Conservation (phyloP, 2,329 filamentous ascomycete genomes). For the Fragosphaeria purpurea region DNA sequence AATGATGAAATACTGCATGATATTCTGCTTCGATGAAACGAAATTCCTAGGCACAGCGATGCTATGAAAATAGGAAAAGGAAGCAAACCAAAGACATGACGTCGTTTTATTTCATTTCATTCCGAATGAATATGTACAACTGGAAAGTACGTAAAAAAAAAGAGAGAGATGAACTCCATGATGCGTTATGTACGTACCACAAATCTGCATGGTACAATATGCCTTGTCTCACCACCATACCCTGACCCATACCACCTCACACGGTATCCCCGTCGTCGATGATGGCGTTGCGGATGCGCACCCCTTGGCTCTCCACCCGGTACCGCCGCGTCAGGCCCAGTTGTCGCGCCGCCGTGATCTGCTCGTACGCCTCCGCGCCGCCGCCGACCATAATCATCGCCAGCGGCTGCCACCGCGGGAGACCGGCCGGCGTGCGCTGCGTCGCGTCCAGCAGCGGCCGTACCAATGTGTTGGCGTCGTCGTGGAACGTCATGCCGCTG, state of each 20-base stretch:
- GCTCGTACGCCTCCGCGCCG: slow-evolving; percentile 52
- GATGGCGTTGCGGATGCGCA: slow-evolving; percentile 69
- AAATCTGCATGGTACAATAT: too few relatives aligned
- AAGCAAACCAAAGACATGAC: too few relatives aligned
- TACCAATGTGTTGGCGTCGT: slow-evolving; percentile 23
- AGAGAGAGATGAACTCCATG: too few relatives aligned
- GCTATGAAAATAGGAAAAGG: too few relatives aligned
- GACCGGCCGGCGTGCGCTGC: slow-evolving; percentile 61
- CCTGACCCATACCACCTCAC: not conserved
- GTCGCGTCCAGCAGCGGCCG: slow-evolving; percentile 64
- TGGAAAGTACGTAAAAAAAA: too few relatives aligned
- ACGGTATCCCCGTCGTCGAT: slow-evolving; percentile 34
- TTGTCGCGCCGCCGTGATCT: slow-evolving; percentile 52
- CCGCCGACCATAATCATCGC: slow-evolving; percentile 77
- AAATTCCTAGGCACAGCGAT: too few relatives aligned
- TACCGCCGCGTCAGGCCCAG: slow-evolving; percentile 72
- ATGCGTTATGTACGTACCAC: not conserved
- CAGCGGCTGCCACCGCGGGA: slow-evolving; percentile 61
- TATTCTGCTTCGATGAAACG: too few relatives aligned
- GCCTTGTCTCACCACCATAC: too few relatives aligned
- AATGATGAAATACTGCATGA: too few relatives aligned
- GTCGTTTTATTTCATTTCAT: too few relatives aligned
- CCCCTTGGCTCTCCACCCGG: slow-evolving; percentile 69
- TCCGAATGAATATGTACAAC: not conserved
- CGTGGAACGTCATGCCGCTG: slow-evolving; percentile 17